Evolutionary conservation across 805 yeast genomes (phyloP), one percentile per base, ranked within the genome.

Genomic region (Wickerhamiella kurtzmanii): DNA sequence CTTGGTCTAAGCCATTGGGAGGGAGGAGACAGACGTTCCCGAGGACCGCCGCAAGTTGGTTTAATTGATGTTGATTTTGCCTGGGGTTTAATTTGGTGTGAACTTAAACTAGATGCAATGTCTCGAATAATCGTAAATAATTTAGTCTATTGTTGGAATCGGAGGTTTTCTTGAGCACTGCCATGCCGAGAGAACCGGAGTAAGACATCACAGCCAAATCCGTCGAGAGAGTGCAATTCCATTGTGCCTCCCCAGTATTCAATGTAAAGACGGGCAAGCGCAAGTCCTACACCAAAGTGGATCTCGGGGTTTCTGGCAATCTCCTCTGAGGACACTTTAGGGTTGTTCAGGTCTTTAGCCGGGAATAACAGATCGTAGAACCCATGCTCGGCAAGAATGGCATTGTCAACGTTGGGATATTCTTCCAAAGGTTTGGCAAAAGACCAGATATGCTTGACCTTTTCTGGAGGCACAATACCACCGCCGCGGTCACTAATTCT

Each of bases 171-270:
- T 22, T 75, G 73, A 53, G 75, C 73, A 44, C 73, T 70, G 39
- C 95, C 95, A 48, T 86, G 71, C 60, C 85, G 83, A 25, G 87
- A 81, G 49, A 89, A 66, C 28, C 81, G 77, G 58, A 92, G 66
- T 50, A 81, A 80, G 0, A 89, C 87, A 59, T 89, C 98, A 35
- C 92, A 78, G 2, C 98, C 98, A 56, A 81, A 85, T 2, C 96
- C 96, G 50, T 86, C 89, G 44, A 89, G 67, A 0, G 94, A 80
- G 55, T 80, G 80, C 72, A 89, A 75, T 49, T 79, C 80, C 44
- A 89, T 64, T 44, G 81, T 83, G 4, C 97, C 97, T 56, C 88
- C 92, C 97, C 97, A 89, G 63, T 89, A 89, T 56, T 89, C 96
- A 0, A 95, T 85, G 60, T 89, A 89, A 0, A 88, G 85, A 55